A percentile compares a stretch with the other conserved stretches of the same genome.
These are phyloP conservation scores for Fragilariopsis cylindrus DNA, from an alignment of 108 stramenopile genomes.

Conservation along the genomic window DNA sequence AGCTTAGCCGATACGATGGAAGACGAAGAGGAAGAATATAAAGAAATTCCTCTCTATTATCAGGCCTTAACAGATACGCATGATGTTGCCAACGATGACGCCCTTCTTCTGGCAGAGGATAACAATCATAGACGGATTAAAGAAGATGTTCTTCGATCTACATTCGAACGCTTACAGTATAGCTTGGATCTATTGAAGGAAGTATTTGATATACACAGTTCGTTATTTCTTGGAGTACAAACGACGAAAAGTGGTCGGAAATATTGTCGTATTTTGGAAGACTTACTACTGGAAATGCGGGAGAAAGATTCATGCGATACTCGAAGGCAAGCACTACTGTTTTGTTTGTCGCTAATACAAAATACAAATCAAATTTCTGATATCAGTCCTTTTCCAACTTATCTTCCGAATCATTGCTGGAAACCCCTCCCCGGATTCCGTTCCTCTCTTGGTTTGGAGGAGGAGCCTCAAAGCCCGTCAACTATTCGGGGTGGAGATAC, in stretches of 20 bases:
- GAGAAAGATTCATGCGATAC: neutral
- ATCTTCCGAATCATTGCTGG: slow-evolving; percentile 22
- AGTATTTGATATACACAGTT: slow-evolving; percentile 7
- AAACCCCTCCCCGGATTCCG: slow-evolving; percentile 28
- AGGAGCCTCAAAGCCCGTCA: slow-evolving; percentile 35
- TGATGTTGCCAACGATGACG: slow-evolving; percentile 7
- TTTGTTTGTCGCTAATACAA: slow-evolving; percentile 9
- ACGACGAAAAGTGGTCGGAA: neutral
- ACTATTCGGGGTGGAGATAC: slow-evolving; percentile 51
- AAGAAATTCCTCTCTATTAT: slow-evolving; percentile 11
- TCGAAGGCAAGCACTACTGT: neutral
- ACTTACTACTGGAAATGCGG: neutral
- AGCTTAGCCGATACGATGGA: slow-evolving; percentile 18
- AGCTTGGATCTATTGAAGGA: slow-evolving; percentile 34
- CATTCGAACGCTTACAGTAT: slow-evolving; percentile 42
- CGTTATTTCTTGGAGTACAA: slow-evolving; percentile 8
- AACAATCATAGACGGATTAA: slow-evolving; percentile 31
- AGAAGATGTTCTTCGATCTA: slow-evolving; percentile 41
- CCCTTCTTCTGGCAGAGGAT: slow-evolving; percentile 9
- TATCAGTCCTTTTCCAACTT: neutral
- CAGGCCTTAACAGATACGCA: slow-evolving; percentile 5
- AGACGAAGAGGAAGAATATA: slow-evolving; percentile 20
- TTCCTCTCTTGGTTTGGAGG: slow-evolving; percentile 29
- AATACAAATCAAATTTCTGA: neutral
- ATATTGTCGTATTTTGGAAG: neutral